A percentile compares a stretch with the other conserved stretches of the same genome.
These are phyloP conservation scores for Tulasnella sp. DNA, from an alignment of 768 basidiomycete genomes.

Conservation along the genomic window DNA sequence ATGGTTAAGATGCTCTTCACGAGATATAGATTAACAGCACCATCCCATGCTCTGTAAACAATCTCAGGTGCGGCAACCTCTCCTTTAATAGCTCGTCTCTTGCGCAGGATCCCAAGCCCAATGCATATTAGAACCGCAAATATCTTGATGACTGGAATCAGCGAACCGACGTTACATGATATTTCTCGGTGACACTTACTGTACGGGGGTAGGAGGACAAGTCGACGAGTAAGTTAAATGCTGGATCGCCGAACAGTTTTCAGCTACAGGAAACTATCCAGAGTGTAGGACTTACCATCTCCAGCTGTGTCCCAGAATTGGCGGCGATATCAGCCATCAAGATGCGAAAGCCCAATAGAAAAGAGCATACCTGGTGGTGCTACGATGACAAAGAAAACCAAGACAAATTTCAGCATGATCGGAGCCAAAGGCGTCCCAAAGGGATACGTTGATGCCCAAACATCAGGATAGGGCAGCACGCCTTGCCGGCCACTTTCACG, in stretches of 20 bases:
- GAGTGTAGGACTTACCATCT: neutral
- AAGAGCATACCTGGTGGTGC: conserved; percentile 24
- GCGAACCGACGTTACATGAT: conserved; percentile 3
- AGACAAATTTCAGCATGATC: conserved; percentile 29
- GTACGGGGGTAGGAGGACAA: conserved; percentile 30
- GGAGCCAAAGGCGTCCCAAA: conserved; percentile 39
- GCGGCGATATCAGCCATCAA: neutral
- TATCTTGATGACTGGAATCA: conserved; percentile 19
- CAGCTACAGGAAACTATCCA: too few species aligned
- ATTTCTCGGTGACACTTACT: conserved; percentile 23
- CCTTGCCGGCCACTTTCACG: conserved; percentile 43
- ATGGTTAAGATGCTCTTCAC: conserved; percentile 19
- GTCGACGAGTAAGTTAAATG: conserved; percentile 31
- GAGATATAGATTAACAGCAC: neutral
- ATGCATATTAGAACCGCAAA: conserved; percentile 20
- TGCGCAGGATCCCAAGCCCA: conserved; percentile 21
- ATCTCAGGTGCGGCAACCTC: conserved; percentile 16
- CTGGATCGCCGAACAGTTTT: conserved; percentile 27
- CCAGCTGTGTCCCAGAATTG: neutral
- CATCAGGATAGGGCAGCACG: conserved; percentile 35
- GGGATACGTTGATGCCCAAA: conserved; percentile 37
- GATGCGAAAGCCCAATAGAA: too few species aligned
- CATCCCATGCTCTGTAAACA: neutral
- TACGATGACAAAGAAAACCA: conserved; percentile 34
- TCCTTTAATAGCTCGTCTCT: conserved; percentile 13